Conservation (phyloP, 1,284 basidiomycete species). For the Sanghuangporus baumii region DNA sequence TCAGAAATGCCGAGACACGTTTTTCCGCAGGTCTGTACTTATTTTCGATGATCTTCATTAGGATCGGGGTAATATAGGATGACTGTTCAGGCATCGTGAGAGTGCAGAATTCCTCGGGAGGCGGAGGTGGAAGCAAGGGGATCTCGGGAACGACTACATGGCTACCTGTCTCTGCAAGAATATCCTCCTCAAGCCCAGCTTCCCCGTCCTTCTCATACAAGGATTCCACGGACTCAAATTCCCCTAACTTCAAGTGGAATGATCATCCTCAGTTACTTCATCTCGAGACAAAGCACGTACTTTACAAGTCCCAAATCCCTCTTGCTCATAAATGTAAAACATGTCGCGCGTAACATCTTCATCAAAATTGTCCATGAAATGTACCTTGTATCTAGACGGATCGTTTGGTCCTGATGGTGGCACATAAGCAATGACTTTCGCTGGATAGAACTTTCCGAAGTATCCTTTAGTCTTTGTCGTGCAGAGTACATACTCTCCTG, state of each 20-base stretch:
- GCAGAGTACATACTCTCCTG: slow-evolving; percentile 59
- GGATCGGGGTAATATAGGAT: slow-evolving; percentile 55
- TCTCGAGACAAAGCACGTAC: slow-evolving; percentile 29
- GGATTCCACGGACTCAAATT: slow-evolving; percentile 32
- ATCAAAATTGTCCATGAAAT: slow-evolving; percentile 48
- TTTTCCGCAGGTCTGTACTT: slow-evolving; percentile 45
- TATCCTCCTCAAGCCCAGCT: slow-evolving; percentile 14
- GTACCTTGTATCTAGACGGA: slow-evolving; percentile 41
- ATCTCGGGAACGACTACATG: slow-evolving; percentile 25
- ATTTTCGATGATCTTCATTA: slow-evolving; percentile 50
- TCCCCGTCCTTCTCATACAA: slow-evolving; percentile 12
- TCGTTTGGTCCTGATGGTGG: slow-evolving; percentile 33
- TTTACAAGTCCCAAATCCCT: slow-evolving; percentile 53
- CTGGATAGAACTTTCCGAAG: slow-evolving; percentile 57
- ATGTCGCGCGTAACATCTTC: slow-evolving; percentile 37
- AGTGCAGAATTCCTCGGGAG: slow-evolving; percentile 35
- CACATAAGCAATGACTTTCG: slow-evolving; percentile 48
- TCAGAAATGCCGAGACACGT: slow-evolving; percentile 50
- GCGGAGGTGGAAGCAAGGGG: slow-evolving; percentile 36
- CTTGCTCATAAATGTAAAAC: slow-evolving; percentile 53
- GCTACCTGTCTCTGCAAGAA: slow-evolving; percentile 12
- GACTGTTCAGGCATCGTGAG: slow-evolving; percentile 55
- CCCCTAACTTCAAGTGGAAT: slow-evolving; percentile 39
- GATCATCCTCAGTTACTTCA: not conserved
- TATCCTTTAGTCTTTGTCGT: slow-evolving; percentile 18